Conservation (phyloP, 1,284 basidiomycete genomes). For the Puccinia novopanici region DNA sequence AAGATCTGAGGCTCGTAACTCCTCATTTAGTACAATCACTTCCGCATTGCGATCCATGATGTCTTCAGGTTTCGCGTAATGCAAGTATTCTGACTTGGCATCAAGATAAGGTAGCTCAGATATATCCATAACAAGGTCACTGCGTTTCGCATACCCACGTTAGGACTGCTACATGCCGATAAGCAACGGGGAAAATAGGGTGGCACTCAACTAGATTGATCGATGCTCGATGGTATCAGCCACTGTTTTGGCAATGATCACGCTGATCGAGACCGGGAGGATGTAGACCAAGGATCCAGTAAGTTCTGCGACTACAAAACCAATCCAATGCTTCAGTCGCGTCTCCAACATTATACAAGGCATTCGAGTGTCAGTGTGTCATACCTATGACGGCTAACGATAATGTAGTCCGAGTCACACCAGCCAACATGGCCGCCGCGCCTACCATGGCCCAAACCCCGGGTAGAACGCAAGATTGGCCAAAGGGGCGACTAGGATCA, state of each 20-base stretch:
- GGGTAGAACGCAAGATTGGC: conserved; percentile 58
- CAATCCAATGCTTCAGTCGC: background rate
- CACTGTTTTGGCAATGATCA: conserved; percentile 86
- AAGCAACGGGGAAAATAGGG: background rate
- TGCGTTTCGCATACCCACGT: background rate
- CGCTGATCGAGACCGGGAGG: conserved; percentile 84
- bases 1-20: conserved; percentile 57
- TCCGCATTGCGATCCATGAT: conserved; percentile 56
- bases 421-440: conserved; percentile 59
- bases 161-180: background rate
- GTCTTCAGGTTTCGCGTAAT: conserved; percentile 27
- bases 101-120: conserved; percentile 60
- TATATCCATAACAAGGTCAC: conserved; percentile 53
- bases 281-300: conserved; percentile 83
- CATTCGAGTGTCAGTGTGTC: conserved; percentile 22
- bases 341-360: background rate
- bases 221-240: conserved; percentile 56
- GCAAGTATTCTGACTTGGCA: conserved; percentile 29
- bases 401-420: conserved; percentile 69
- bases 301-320: conserved; percentile 32
- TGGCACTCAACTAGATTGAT: conserved; percentile 54
- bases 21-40: conserved; percentile 63
- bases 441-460: conserved; percentile 61
- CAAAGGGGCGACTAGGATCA: conserved; percentile 54
- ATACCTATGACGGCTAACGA: conserved; percentile 82